Conservation (phyloP, 2,329 filamentous ascomycete genomes). For the Fusarium pseudonygamai region DNA sequence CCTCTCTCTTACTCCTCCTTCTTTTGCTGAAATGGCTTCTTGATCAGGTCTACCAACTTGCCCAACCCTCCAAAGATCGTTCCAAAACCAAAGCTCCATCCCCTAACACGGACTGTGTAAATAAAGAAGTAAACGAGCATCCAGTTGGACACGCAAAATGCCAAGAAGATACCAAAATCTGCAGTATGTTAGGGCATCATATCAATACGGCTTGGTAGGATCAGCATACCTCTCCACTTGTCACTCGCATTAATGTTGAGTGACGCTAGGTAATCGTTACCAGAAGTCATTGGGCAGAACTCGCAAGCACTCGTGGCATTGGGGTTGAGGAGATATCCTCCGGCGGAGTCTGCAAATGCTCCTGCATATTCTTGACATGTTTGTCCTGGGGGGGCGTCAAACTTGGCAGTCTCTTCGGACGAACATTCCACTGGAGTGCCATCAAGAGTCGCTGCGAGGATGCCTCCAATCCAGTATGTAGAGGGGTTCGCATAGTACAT, state of each 20-base stretch:
- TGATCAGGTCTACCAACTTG: slow-evolving; percentile 29
- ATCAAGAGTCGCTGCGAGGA: slow-evolving; percentile 33
- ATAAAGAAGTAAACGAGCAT: slow-evolving; percentile 79
- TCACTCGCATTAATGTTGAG: slow-evolving; percentile 61
- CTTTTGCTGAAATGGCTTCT: slow-evolving; percentile 35
- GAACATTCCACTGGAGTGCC: slow-evolving; percentile 52
- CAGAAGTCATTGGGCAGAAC: slow-evolving; percentile 71
- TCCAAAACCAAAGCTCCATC: slow-evolving; percentile 76
- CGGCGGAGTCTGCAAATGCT: slow-evolving; percentile 57
- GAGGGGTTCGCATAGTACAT: slow-evolving; percentile 38
- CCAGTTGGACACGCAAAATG: slow-evolving; percentile 77
- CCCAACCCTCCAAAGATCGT: slow-evolving; percentile 29
- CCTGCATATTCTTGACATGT: slow-evolving; percentile 73
- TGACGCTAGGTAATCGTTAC: slow-evolving; percentile 70
- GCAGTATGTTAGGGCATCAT: background rate
- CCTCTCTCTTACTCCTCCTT: background rate
- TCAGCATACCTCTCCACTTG: slow-evolving; percentile 65
- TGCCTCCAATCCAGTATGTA: slow-evolving; percentile 36
- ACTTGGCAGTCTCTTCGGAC: slow-evolving; percentile 46
- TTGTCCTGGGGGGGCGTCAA: slow-evolving; percentile 70
- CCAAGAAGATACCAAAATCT: slow-evolving; percentile 75
- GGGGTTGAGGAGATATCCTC: slow-evolving; percentile 72
- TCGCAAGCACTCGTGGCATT: slow-evolving; percentile 67
- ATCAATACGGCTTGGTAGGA: background rate
- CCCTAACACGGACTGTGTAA: slow-evolving; percentile 74